Base-by-base conservation (phyloP, 495 filamentous ascomycete genomes). In the Arthonia radiata region DNA sequence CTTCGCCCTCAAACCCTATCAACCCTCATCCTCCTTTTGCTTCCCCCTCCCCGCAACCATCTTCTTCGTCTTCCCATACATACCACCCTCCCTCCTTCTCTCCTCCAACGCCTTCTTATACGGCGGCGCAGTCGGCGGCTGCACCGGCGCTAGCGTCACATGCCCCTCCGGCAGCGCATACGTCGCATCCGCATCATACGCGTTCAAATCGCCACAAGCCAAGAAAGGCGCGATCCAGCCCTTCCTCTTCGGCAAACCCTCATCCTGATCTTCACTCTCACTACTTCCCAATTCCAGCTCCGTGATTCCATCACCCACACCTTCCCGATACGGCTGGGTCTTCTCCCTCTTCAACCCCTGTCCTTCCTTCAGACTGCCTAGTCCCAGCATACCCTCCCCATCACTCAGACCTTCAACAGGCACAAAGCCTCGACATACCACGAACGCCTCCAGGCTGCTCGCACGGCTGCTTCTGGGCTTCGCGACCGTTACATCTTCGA, bases 141-240 rank as follows among this genome's bases (percentile, higher is more conserved):
- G 86, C n/a, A 97, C 62, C 0, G 86, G 86, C 43, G 91, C 82
- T 17, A 93, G 63, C 28, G 67, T 78, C 22, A 76, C 61, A 37
- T 80, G 61, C 28, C 66, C 63, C 24, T 66, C 59, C 1, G 86
- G 81, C 6, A 97, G 54, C 33, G 70, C 59, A 49, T 93, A 92
- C 1, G 79, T 77, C 12, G 86, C 86, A 57, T 97, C 86, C 0
- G 82, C 74, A 47, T 97, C 86, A 53, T 71, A 93, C 4, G 75
- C 67, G 3, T 77, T 82, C n/a, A 94, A 57, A 46, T 97, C 86
- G 7, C 86, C 86, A 42, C 89, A 94, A 10, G 86, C 86, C 27
- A 97, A 66, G 40, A 97, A 97, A 0, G 81, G 76, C 0, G 79
- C 78, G 28, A 94, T 80, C 75, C 80, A 94, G n/a, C n/a, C n/a